phyloP scores from a whole-genome alignment of 78 protist genomes.

The Dictyostelium brefeldianum region DNA sequence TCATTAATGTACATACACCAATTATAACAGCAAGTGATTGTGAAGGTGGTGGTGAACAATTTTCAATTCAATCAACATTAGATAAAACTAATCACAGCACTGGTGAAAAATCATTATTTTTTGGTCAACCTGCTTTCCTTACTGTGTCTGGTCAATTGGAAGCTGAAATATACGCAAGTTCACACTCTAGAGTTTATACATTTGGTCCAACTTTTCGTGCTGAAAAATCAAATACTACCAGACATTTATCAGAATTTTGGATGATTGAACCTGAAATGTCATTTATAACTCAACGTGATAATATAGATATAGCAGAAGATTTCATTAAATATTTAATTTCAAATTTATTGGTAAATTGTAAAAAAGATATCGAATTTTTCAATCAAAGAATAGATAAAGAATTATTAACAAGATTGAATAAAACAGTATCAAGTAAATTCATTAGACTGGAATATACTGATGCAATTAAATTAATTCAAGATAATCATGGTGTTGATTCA shows the following conservation, averaged over 20 bases:
- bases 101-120: constrained; percentile 28
- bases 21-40: constrained; percentile 92
- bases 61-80: constrained; percentile 33
- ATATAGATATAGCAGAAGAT: constrained; percentile 86
- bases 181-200: constrained; percentile 89
- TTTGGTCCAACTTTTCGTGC: constrained; percentile 96
- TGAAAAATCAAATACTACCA: constrained; percentile 84
- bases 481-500: not conserved
- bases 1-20: constrained; percentile 91
- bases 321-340: constrained; percentile 45
- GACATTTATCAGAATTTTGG: constrained; percentile 96
- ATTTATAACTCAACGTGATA: constrained; percentile 82
- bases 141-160: constrained; percentile 93
- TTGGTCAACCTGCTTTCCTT: constrained; percentile 85
- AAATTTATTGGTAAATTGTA: constrained; percentile 31
- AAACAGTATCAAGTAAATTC: constrained; percentile 23
- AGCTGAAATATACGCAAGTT: constrained; percentile 84
- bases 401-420: constrained; percentile 41
- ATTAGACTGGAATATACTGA: constrained; percentile 85
- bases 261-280: constrained; percentile 96
- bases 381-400: constrained; percentile 35
- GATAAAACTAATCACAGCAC: not conserved
- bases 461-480: constrained; percentile 83
- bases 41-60: constrained; percentile 96
- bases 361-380: constrained; percentile 65